Conservation (phyloP, 2,329 filamentous ascomycete species). For the Fusarium sp. region DNA sequence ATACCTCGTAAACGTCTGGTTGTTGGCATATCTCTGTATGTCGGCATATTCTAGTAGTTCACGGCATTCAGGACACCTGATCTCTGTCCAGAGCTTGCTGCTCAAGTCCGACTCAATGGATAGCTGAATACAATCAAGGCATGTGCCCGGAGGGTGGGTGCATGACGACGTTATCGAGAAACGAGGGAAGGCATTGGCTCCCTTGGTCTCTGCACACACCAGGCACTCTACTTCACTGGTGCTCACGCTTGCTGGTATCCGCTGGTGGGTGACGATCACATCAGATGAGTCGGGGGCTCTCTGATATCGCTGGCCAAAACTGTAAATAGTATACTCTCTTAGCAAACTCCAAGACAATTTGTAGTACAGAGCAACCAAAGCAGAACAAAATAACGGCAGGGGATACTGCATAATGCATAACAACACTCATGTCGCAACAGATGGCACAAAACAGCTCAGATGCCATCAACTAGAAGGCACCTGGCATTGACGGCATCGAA, state of each 20-base stretch:
- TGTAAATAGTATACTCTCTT: conserved; percentile 6
- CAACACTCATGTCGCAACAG: neutral
- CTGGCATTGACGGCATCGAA: conserved; percentile 9
- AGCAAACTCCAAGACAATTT: conserved; percentile 8
- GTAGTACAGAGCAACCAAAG: neutral
- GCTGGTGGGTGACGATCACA: conserved; percentile 46
- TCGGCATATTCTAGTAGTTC: conserved; percentile 55
- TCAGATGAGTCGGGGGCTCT: conserved; percentile 37
- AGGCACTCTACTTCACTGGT: conserved; percentile 46
- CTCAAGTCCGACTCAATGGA: conserved; percentile 50
- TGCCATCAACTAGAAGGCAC: conserved; percentile 14
- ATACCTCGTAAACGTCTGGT: conserved; percentile 56
- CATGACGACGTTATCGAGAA: conserved; percentile 48
- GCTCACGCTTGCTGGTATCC: conserved; percentile 35
- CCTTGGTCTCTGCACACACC: conserved; percentile 51
- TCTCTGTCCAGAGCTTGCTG: conserved; percentile 54
- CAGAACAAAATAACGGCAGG: neutral
- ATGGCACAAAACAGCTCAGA: neutral
- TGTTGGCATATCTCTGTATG: conserved; percentile 57
- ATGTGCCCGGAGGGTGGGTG: conserved; percentile 47
- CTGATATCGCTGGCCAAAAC: conserved; percentile 51
- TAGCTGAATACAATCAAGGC: conserved; percentile 48
- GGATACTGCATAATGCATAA: neutral
- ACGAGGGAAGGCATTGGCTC: conserved; percentile 44
- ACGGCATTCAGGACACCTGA: conserved; percentile 64